phyloP scores from a whole-genome alignment of 495 filamentous ascomycete genomes.

The Achaetomiella virescens region DNA sequence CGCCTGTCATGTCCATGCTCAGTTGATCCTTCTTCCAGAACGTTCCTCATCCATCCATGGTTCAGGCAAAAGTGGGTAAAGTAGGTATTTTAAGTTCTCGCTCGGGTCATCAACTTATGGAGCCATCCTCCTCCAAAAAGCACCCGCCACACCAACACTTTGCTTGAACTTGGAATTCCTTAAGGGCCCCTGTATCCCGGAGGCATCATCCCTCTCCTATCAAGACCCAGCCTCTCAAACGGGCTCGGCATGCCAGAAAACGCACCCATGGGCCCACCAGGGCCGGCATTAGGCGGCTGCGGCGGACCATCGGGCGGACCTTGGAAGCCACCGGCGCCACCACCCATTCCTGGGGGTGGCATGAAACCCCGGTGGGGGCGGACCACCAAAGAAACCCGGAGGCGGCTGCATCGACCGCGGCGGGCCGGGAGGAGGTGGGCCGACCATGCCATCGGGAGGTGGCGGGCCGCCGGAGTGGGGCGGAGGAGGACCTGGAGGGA shows the following conservation, averaged over 20 bases:
- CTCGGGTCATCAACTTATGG: too few relatives aligned
- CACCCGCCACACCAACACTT: neutral
- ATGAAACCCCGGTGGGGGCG: conserved; percentile 38
- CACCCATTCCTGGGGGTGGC: conserved; percentile 40
- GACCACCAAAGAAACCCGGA: conserved; percentile 44
- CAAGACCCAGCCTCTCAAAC: conserved; percentile 12
- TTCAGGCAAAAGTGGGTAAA: neutral
- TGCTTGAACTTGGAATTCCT: neutral
- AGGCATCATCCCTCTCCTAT: conserved; percentile 17
- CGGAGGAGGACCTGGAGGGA: conserved; percentile 22
- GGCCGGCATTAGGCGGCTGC: conserved; percentile 10
- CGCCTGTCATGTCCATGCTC: too few relatives aligned
- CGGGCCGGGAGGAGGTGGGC: conserved; percentile 28
- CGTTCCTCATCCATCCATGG: neutral
- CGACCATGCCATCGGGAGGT: conserved; percentile 39
- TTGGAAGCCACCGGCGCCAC: conserved; percentile 33
- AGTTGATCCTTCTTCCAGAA: neutral
- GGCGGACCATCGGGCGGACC: conserved; percentile 36
- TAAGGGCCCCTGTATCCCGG: conserved; percentile 7
- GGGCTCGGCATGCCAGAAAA: conserved; percentile 8
- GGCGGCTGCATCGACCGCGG: conserved; percentile 39
- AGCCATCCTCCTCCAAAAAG: too few relatives aligned
- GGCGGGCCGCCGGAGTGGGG: conserved; percentile 28
- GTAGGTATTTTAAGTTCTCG: too few relatives aligned
- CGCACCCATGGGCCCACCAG: conserved; percentile 6